These are phyloP conservation scores for Lentinula lateritia DNA, from an alignment of 768 basidiomycete genomes.

Conservation along the genomic window DNA sequence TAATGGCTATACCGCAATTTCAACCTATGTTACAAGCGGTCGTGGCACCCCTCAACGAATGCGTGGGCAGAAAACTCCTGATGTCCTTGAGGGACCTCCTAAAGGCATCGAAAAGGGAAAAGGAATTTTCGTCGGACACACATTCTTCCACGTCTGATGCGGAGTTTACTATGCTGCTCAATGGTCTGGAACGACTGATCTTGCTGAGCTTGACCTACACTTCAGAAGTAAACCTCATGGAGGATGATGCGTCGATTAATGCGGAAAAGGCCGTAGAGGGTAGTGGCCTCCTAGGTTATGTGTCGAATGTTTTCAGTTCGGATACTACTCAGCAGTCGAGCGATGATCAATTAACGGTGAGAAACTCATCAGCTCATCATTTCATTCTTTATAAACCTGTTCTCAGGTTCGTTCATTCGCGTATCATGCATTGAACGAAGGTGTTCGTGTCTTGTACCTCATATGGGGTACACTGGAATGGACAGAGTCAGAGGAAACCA, in stretches of 20 bases:
- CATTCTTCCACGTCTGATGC: slow-evolving; percentile 60
- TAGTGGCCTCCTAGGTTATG: slow-evolving; percentile 77
- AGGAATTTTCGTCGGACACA: slow-evolving; percentile 35
- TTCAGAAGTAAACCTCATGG: slow-evolving; percentile 39
- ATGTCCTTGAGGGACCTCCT: slow-evolving; percentile 50
- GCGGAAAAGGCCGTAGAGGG: slow-evolving; percentile 53
- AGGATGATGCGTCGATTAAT: slow-evolving; percentile 47
- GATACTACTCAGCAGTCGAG: slow-evolving; percentile 43
- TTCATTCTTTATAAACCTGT: neutral
- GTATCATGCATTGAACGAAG: slow-evolving; percentile 73
- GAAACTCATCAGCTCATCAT: slow-evolving; percentile 15
- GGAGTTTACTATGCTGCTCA: slow-evolving; percentile 80
- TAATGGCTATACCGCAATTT: slow-evolving; percentile 86
- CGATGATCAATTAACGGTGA: slow-evolving; percentile 57
- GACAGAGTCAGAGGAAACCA: slow-evolving; percentile 37
- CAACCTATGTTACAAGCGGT: slow-evolving; percentile 63
- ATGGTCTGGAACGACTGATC: slow-evolving; percentile 78
- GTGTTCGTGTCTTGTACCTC: slow-evolving; percentile 69
- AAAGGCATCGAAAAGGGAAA: slow-evolving; percentile 30
- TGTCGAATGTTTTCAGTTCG: slow-evolving; percentile 86
- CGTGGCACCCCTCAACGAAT: slow-evolving; percentile 72
- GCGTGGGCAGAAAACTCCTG: slow-evolving; percentile 68
- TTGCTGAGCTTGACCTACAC: slow-evolving; percentile 63
- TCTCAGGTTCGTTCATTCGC: slow-evolving; percentile 66
- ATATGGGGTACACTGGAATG: slow-evolving; percentile 65